These are phyloP conservation scores for Coffea humblotiana DNA, from an alignment of 305 asterid species.

Conservation along the genomic window DNA sequence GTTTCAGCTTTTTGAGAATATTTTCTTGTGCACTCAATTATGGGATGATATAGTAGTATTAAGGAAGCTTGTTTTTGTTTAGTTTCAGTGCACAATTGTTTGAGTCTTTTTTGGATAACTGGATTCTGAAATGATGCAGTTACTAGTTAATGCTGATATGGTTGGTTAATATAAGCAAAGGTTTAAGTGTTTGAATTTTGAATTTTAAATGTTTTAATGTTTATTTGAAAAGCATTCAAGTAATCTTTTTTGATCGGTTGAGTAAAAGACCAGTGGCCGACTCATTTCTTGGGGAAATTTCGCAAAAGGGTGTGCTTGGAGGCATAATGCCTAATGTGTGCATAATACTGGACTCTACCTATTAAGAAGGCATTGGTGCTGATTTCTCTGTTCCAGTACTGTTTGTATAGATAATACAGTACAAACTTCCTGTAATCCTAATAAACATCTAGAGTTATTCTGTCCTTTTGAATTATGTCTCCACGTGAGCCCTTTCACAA, in stretches of 20 bases:
- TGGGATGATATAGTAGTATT: neutral
- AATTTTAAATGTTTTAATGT: too few species aligned
- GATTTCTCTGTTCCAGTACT: too few species aligned
- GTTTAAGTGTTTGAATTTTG: neutral
- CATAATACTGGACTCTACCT: too few species aligned
- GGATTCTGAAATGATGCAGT: neutral
- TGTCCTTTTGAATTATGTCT: too few species aligned
- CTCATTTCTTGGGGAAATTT: neutral
- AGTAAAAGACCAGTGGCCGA: neutral
- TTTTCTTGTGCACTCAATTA: neutral
- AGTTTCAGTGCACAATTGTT: neutral
- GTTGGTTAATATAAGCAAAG: neutral
- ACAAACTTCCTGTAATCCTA: too few species aligned
- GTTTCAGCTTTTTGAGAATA: neutral
- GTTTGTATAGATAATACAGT: too few species aligned
- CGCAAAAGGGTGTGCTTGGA: neutral
- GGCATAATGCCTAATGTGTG: neutral
- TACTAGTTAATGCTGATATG: neutral
- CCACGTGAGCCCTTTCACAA: too few species aligned
- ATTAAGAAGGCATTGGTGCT: too few species aligned
- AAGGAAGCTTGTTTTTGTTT: constrained; percentile 7
- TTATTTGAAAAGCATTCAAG: neutral
- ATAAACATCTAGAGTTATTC: too few species aligned
- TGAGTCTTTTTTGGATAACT: neutral
- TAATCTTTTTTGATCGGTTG: neutral